Percentiles rank a stretch among this genome's conserved stretches.
These are phyloP conservation scores for Bipolaris cookei DNA, from an alignment of 2,329 filamentous ascomycete species.

Conservation along the genomic window DNA sequence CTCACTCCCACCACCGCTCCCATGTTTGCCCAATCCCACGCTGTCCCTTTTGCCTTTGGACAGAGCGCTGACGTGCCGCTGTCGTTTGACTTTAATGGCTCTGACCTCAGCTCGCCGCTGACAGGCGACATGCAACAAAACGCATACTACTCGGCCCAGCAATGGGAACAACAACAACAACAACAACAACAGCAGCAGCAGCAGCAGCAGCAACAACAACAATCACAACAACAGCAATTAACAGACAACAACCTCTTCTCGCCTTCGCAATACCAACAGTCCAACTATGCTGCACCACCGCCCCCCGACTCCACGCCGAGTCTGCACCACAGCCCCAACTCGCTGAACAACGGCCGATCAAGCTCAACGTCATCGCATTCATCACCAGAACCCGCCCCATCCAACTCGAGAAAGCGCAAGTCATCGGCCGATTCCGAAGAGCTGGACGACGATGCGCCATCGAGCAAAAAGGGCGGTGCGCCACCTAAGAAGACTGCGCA, in stretches of 20 bases:
- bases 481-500: slow-evolving; percentile 89
- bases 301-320: slow-evolving; percentile 45
- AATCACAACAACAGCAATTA: slow-evolving; percentile 33
- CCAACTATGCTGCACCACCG: slow-evolving; percentile 26
- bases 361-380: slow-evolving; percentile 60
- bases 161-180: slow-evolving; percentile 45
- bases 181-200: slow-evolving; percentile 33
- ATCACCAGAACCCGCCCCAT: slow-evolving; percentile 62
- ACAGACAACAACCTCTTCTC: slow-evolving; percentile 38
- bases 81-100: slow-evolving; percentile 45
- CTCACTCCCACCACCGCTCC: slow-evolving; percentile 23
- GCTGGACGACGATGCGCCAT: slow-evolving; percentile 62
- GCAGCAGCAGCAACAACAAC: slow-evolving; percentile 30
- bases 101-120: slow-evolving; percentile 42
- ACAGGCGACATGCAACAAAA: slow-evolving; percentile 33
- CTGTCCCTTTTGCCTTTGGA: slow-evolving; percentile 44
- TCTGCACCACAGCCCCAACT: slow-evolving; percentile 48
- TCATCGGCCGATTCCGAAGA: slow-evolving; percentile 61
- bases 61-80: slow-evolving; percentile 38
- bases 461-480: slow-evolving; percentile 59
- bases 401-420: slow-evolving; percentile 47
- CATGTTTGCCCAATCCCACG: slow-evolving; percentile 28
- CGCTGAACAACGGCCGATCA: slow-evolving; percentile 40
- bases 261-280: slow-evolving; percentile 36
- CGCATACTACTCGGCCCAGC: slow-evolving; percentile 40